Percentiles rank a stretch among this genome's conserved stretches.
Evolutionary conservation across 495 filamentous ascomycete genomes (phyloP).

Genomic region (Tuber brumale): DNA sequence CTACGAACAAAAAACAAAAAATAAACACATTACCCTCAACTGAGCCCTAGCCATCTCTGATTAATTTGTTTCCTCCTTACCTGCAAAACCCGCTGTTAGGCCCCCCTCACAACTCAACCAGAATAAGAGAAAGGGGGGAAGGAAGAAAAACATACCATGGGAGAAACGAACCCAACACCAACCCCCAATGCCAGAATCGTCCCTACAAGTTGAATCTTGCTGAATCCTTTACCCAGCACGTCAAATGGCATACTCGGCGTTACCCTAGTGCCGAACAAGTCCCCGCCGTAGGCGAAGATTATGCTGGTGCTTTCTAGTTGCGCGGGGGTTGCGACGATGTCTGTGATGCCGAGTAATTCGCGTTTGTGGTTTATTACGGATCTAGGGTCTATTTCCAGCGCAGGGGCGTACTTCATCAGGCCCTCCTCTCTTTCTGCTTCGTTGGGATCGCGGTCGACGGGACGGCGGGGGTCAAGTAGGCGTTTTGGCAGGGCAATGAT

Average conservation of each 20-base stretch:
- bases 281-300: conserved; percentile 80
- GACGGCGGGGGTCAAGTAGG: conserved; percentile 79
- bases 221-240: conserved; percentile 85
- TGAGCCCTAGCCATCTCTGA: conserved; percentile 44
- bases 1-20: neutral
- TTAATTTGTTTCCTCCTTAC: conserved; percentile 53
- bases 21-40: conserved; percentile 4
- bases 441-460: conserved; percentile 75
- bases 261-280: conserved; percentile 80
- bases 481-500: conserved; percentile 72
- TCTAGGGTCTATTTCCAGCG: conserved; percentile 76
- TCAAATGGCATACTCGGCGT: conserved; percentile 84
- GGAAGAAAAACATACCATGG: conserved; percentile 61
- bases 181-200: conserved; percentile 72
- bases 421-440: conserved; percentile 76
- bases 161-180: conserved; percentile 69
- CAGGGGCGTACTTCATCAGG: conserved; percentile 64
- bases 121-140: neutral
- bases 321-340: conserved; percentile 65
- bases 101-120: conserved; percentile 28
- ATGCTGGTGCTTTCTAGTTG: conserved; percentile 89
- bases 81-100: neutral
- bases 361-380: conserved; percentile 74
- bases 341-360: conserved; percentile 67
- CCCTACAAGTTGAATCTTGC: conserved; percentile 71